A percentile compares a stretch with the other conserved stretches of the same genome.
Evolutionary conservation across 2,329 filamentous ascomycete genomes (phyloP).

Genomic region (Chaetothyriales sp.): DNA sequence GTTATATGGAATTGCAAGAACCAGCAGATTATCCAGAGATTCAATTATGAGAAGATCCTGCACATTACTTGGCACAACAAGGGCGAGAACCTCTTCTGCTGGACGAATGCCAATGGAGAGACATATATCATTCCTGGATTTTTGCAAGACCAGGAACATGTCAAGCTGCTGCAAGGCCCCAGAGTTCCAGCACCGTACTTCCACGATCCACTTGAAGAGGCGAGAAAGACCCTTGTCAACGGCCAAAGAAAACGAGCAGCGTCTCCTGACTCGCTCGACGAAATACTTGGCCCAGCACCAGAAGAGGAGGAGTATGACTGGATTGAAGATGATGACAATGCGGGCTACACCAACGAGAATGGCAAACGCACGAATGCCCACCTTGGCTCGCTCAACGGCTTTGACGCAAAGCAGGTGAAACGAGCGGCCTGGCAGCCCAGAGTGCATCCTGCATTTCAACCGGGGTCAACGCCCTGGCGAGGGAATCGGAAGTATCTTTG

Average conservation of each 20-base stretch:
- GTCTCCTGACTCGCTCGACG: conserved; percentile 65
- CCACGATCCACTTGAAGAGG: conserved; percentile 59
- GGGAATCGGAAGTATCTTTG: conserved; percentile 88
- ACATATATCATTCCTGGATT: conserved; percentile 75
- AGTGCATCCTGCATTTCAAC: conserved; percentile 76
- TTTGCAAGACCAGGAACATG: conserved; percentile 41
- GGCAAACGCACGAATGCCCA: conserved; percentile 46
- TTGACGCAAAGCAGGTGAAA: conserved; percentile 37
- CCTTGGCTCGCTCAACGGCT: conserved; percentile 29
- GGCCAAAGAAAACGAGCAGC: conserved; percentile 39
- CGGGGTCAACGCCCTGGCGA: conserved; percentile 88
- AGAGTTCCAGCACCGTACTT: conserved; percentile 55
- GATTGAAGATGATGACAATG: conserved; percentile 87
- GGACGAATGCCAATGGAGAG: conserved; percentile 84
- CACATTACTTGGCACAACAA: conserved; percentile 80
- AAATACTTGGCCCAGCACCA: conserved; percentile 46
- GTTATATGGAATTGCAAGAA: conserved; percentile 77
- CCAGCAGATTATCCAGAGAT: conserved; percentile 61
- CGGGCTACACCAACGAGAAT: conserved; percentile 54
- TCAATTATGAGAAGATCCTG: conserved; percentile 70
- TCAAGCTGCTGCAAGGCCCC: conserved; percentile 40
- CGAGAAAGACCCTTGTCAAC: conserved; percentile 40
- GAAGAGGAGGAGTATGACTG: conserved; percentile 58
- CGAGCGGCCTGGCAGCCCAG: conserved; percentile 42
- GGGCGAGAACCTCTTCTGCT: conserved; percentile 67